Evolutionary conservation across 1,139 yeast genomes (phyloP).

Genomic region (Pichia sp.): DNA sequence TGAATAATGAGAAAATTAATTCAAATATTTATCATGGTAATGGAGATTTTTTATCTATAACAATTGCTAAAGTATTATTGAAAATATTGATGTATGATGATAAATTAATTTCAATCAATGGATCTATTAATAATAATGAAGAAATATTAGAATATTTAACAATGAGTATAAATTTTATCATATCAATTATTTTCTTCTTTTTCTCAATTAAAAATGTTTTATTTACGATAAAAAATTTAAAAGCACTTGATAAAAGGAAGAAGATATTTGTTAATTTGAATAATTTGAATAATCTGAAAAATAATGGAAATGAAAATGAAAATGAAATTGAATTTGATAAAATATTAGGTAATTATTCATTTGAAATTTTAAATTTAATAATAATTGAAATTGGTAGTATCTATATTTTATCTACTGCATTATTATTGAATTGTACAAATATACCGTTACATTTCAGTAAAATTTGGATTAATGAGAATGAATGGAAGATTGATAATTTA

Average conservation of each 20-base stretch:
- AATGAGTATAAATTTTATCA: conserved; percentile 54
- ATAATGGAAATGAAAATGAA: neutral
- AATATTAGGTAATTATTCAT: neutral
- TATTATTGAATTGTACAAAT: conserved; percentile 61
- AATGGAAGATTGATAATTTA: conserved; percentile 11
- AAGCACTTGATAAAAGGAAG: conserved; percentile 19
- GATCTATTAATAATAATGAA: conserved; percentile 29
- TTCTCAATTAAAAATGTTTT: conserved; percentile 62
- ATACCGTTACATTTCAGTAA: conserved; percentile 20
- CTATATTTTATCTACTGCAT: conserved; percentile 73
- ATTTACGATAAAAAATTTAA: conserved; percentile 38
- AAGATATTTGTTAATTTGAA: conserved; percentile 15
- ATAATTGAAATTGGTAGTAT: conserved; percentile 65
- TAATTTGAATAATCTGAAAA: too few species aligned
- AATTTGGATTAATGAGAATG: conserved; percentile 5
- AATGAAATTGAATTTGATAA: neutral
- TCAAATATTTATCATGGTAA: conserved; percentile 19
- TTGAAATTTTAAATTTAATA: conserved; percentile 24
- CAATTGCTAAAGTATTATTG: conserved; percentile 41
- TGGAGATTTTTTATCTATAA: conserved; percentile 59
- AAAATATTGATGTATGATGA: too few species aligned
- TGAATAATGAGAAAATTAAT: neutral
- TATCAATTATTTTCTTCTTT: conserved; percentile 59
- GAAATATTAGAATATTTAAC: conserved; percentile 46
- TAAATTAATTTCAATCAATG: conserved; percentile 13